A percentile compares a stretch with the other conserved stretches of the same genome.
Conservation (phyloP, 345 rosid genomes). For the Draba incana region DNA sequence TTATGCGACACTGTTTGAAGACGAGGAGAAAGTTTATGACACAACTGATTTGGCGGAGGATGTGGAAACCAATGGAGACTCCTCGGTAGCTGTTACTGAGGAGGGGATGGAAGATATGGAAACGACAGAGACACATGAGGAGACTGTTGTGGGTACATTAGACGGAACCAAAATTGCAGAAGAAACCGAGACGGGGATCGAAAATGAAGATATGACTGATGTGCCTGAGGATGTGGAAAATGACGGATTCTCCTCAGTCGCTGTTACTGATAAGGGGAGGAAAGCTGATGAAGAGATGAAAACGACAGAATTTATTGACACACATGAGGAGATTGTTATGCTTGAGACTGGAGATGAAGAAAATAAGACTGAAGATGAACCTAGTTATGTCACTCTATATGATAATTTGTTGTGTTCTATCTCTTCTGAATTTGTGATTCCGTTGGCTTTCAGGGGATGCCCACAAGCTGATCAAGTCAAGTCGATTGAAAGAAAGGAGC, state of each 20-base stretch:
- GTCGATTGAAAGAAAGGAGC: constrained; percentile 75
- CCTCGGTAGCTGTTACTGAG: constrained; percentile 33
- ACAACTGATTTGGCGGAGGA: constrained; percentile 38
- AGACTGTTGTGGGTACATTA: constrained; percentile 35
- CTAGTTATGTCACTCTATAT: constrained; percentile 23
- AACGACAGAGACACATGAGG: constrained; percentile 35
- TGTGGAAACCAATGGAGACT: constrained; percentile 35
- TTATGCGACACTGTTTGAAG: constrained; percentile 30
- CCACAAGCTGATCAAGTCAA: constrained; percentile 94
- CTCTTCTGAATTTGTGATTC: constrained; percentile 4
- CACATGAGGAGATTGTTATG: constrained; percentile 41
- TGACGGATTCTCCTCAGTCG: constrained; percentile 39
- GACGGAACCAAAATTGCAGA: constrained; percentile 19
- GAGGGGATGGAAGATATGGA: constrained; percentile 38
- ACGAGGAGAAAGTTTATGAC: constrained; percentile 35
- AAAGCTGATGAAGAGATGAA: constrained; percentile 41
- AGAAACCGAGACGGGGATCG: constrained; percentile 38
- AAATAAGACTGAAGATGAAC: constrained; percentile 65
- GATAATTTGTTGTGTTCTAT: constrained; percentile 9
- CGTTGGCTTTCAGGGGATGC: constrained; percentile 92
- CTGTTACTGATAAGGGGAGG: constrained; percentile 39
- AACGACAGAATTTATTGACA: constrained; percentile 26
- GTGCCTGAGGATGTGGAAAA: constrained; percentile 40
- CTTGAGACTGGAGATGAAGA: constrained; percentile 42
- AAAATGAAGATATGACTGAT: constrained; percentile 38